Percentiles rank a stretch among this genome's conserved stretches.
Evolutionary conservation across 1,284 basidiomycete species (phyloP).

Genomic region (Cryptococcus sp.): DNA sequence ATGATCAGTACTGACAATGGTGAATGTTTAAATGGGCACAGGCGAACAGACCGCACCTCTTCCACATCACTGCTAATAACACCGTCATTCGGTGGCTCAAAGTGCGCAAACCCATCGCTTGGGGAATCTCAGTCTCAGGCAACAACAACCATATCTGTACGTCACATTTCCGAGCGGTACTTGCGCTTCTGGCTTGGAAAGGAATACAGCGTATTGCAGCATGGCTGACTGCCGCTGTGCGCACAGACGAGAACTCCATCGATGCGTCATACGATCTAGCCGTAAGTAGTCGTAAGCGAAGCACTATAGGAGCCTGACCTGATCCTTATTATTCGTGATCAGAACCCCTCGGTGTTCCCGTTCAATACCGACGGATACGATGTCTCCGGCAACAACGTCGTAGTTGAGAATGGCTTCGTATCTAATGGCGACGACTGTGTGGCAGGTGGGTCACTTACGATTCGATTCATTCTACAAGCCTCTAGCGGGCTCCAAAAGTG

Average conservation of each 20-base stretch:
- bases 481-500: not conserved
- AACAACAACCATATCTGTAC: constrained; percentile 53
- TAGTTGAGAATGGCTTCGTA: constrained; percentile 57
- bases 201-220: not conserved
- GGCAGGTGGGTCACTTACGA: constrained; percentile 51
- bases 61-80: constrained; percentile 58
- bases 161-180: no score
- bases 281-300: not conserved
- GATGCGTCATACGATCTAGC: constrained; percentile 6
- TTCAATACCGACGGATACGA: constrained; percentile 59
- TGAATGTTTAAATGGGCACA: not conserved
- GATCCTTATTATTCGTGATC: not conserved
- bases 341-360: constrained; percentile 56
- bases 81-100: constrained; percentile 54
- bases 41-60: constrained; percentile 54
- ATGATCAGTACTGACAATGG: not conserved
- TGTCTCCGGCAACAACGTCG: constrained; percentile 51
- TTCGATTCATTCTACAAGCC: not conserved
- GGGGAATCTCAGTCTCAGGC: constrained; percentile 57
- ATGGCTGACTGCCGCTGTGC: not conserved
- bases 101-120: constrained; percentile 58
- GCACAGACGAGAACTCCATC: constrained; percentile 5
- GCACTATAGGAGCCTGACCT: no score
- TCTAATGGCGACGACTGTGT: constrained; percentile 59
- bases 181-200: no score